Percentiles rank a stretch among this genome's conserved stretches.
Evolutionary conservation across 2,329 filamentous ascomycete species (phyloP).

Genomic region (Venturia effusa): DNA sequence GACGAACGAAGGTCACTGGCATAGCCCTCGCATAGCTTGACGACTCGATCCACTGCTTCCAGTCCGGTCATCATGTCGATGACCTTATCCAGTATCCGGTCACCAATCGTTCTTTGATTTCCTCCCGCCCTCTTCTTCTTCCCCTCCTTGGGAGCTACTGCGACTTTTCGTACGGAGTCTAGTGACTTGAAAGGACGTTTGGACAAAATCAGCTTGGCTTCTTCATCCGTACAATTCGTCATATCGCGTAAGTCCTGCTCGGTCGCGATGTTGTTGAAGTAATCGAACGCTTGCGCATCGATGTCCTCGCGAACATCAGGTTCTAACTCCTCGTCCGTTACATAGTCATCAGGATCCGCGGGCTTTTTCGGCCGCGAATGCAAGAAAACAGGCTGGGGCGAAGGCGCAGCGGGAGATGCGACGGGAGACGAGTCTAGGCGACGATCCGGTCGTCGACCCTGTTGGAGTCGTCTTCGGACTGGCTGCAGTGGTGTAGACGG

Average conservation of each 20-base stretch:
- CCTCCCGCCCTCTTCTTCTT: slow-evolving; percentile 30
- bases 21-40: slow-evolving; percentile 62
- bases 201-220: slow-evolving; percentile 58
- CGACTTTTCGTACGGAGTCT: slow-evolving; percentile 54
- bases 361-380: not conserved
- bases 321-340: slow-evolving; percentile 1
- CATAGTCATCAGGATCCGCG: slow-evolving; percentile 4
- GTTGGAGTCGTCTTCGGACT: not conserved
- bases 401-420: not conserved
- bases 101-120: slow-evolving; percentile 46
- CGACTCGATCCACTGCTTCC: slow-evolving; percentile 71
- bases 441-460: slow-evolving; percentile 6
- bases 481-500: not conserved
- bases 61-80: slow-evolving; percentile 69
- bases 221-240: slow-evolving; percentile 59
- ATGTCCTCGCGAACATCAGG: slow-evolving; percentile 23
- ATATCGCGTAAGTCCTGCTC: slow-evolving; percentile 71
- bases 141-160: slow-evolving; percentile 26
- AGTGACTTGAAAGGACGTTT: slow-evolving; percentile 64
- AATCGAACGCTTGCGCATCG: slow-evolving; percentile 55
- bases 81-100: slow-evolving; percentile 56
- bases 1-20: slow-evolving; percentile 55
- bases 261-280: slow-evolving; percentile 66
- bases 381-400: not conserved
- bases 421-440: slow-evolving; percentile 5